These are phyloP conservation scores for Aspergillus tubingensis DNA, from an alignment of 2,329 filamentous ascomycete genomes.

Conservation along the genomic window DNA sequence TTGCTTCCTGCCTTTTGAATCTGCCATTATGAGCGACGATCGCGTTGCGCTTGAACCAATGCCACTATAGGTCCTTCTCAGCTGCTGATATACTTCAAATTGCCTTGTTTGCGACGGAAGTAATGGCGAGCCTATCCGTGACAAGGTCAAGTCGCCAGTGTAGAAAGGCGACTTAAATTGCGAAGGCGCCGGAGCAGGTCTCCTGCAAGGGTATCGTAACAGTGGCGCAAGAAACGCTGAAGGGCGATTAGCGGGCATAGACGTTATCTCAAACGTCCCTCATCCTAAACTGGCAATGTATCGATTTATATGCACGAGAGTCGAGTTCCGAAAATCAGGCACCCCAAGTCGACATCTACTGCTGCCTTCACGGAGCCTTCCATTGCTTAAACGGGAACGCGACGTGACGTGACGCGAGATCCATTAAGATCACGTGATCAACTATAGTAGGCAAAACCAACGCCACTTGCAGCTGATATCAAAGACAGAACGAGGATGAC, in stretches of 20 bases:
- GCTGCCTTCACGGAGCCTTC: slow-evolving; percentile 6
- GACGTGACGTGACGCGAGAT: slow-evolving; percentile 28
- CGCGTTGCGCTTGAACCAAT: background rate
- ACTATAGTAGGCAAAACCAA: background rate
- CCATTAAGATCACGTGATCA: slow-evolving; percentile 20
- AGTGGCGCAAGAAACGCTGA: slow-evolving; percentile 16
- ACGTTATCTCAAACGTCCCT: slow-evolving; percentile 13
- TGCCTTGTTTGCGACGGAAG: background rate
- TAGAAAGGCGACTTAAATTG: background rate
- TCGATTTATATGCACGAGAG: background rate
- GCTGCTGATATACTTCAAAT: background rate
- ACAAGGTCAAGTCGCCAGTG: background rate
- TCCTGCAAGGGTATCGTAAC: slow-evolving; percentile 9
- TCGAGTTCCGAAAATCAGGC: background rate
- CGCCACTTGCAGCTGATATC: background rate
- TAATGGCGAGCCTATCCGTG: background rate
- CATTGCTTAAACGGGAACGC: slow-evolving; percentile 7
- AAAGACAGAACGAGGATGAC: background rate
- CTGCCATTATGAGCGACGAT: slow-evolving; percentile 16
- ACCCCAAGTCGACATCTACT: slow-evolving; percentile 2
- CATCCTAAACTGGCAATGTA: background rate
- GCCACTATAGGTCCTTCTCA: background rate
- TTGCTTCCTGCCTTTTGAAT: slow-evolving; percentile 58
- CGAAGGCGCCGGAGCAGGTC: slow-evolving; percentile 13
- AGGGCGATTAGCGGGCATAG: slow-evolving; percentile 18